Percentiles rank a stretch among this genome's conserved stretches.
Conservation (phyloP, 2,329 filamentous ascomycete species). For the Exophiala bonariae region DNA sequence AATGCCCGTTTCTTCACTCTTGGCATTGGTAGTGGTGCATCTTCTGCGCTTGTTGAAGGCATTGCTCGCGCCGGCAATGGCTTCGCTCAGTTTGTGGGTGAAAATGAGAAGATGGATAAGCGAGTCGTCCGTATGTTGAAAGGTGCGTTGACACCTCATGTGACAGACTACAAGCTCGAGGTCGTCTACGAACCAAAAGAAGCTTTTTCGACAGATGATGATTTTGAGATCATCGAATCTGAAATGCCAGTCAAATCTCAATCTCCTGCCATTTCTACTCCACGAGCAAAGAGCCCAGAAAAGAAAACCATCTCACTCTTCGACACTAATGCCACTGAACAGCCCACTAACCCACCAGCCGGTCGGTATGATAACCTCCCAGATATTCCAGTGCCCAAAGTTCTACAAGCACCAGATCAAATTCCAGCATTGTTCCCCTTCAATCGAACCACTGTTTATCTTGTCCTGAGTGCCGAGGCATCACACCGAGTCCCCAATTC, state of each 20-base stretch:
- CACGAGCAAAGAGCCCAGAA: conserved; percentile 11
- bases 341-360: conserved; percentile 35
- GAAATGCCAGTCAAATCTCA: conserved; percentile 38
- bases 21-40: conserved; percentile 57
- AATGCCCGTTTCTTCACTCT: conserved; percentile 57
- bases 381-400: conserved; percentile 51
- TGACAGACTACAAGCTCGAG: conserved; percentile 64
- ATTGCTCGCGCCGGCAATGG: conserved; percentile 60
- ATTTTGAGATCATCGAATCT: conserved; percentile 62
- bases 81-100: conserved; percentile 61
- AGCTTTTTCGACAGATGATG: conserved; percentile 43
- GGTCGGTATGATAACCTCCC: conserved; percentile 54
- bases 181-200: conserved; percentile 55
- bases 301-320: conserved; percentile 58
- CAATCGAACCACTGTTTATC: conserved; percentile 64
- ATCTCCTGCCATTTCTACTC: conserved; percentile 9
- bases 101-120: conserved; percentile 65
- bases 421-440: conserved; percentile 69
- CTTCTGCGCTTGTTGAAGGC: conserved; percentile 59
- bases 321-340: conserved; percentile 49
- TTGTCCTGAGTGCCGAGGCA: conserved; percentile 60
- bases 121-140: conserved; percentile 75
- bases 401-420: conserved; percentile 63
- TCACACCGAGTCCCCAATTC: conserved; percentile 51
- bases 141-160: conserved; percentile 65